phyloP scores from a whole-genome alignment of 805 yeast species.

The Cyberlindnera saturnus region DNA sequence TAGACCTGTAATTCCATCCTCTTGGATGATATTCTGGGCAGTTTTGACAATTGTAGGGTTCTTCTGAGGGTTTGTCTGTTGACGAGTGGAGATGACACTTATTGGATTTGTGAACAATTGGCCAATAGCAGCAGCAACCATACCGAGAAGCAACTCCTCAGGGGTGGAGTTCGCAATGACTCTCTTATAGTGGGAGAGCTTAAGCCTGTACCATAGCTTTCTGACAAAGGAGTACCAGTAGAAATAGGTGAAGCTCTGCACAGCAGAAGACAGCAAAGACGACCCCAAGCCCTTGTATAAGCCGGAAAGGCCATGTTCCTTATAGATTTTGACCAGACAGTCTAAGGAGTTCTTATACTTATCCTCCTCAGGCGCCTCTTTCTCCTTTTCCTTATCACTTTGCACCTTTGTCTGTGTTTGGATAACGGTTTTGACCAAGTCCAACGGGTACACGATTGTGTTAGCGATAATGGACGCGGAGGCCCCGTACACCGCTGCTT shows the following conservation, averaged over 20 bases:
- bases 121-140: conserved; percentile 76
- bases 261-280: conserved; percentile 62
- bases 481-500: conserved; percentile 78
- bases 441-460: conserved; percentile 74
- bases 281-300: conserved; percentile 70
- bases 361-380: neutral
- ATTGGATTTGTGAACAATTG: conserved; percentile 81
- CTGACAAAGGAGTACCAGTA: conserved; percentile 81
- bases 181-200: conserved; percentile 22
- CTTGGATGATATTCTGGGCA: conserved; percentile 45
- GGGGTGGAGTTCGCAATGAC: conserved; percentile 40
- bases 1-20: conserved; percentile 64
- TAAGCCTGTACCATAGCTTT: conserved; percentile 37
- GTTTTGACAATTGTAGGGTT: conserved; percentile 32
- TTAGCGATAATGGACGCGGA: conserved; percentile 78
- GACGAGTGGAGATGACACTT: conserved; percentile 61
- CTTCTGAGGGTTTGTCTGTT: conserved; percentile 43
- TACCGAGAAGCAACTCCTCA: conserved; percentile 68
- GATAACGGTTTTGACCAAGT: conserved; percentile 67
- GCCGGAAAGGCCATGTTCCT: conserved; percentile 55
- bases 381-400: conserved; percentile 4
- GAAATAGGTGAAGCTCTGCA: conserved; percentile 77
- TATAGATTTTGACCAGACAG: conserved; percentile 52
- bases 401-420: conserved; percentile 51
- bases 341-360: conserved; percentile 55